Base-by-base conservation (phyloP, 2,329 filamentous ascomycete species). In the Fusarium sp. region DNA sequence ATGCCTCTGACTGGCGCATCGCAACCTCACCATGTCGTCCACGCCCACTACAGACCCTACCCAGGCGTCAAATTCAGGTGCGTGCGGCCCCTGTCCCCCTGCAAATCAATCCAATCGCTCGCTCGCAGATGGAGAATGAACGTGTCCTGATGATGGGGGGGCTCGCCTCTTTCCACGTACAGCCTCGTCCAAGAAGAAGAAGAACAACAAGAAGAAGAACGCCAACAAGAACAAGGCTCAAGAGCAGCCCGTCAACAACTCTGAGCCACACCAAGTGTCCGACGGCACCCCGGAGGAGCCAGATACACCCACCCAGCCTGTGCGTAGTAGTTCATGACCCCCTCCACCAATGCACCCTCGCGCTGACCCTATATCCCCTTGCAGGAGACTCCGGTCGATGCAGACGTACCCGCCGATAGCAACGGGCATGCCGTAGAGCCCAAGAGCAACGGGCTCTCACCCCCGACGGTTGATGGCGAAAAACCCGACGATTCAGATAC, bases 181-280 rank as follows among this genome's bases (percentile, higher is more conserved):
- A 79, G 68, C 79, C 85, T 84, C 83, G 76, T 78, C 85, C 59
- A 89, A 87, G 82, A 90, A 89, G 83, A 90, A 88, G 84, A 88
- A 86, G 80, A 88, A 86, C 78, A 90, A 88, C 77, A 91, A 90
- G 83, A 91, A 89, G 84, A 90, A 88, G 85, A 88, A 86, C 76
- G 84, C 84, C 52, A 83, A 83, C 79, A 88, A 87, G 80, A 80
- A 83, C 67, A 88, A 87, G 77, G 83, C 85, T 22, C 71, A 82
- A 13, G 73, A 79, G 58, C 81, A 83, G 66, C 76, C 82, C 59
- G 82, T 77, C 58, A 82, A 77, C 58, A 82, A 80, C 69, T 80
- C 75, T 64, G 78, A 82, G 37, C 64, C 76, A 60, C 79, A 78
- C 60, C 81, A 76, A 64, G 79, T 81, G 50, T 78, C 83, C 45